These are phyloP conservation scores for Daphne laureola DNA, from an alignment of 441 rosid genomes.

Conservation along the genomic window DNA sequence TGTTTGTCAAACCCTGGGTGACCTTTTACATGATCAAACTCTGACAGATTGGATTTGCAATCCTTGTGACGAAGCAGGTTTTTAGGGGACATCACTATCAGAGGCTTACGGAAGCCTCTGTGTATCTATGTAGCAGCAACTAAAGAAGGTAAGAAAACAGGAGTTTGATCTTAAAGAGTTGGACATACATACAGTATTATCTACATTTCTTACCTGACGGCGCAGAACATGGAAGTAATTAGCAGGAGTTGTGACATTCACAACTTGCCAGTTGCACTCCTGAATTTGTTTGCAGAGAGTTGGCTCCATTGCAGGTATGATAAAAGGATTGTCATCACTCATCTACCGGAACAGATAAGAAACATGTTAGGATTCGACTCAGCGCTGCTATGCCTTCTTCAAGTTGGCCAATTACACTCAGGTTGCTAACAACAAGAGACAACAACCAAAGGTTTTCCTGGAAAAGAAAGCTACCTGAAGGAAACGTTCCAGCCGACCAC, in stretches of 20 bases:
- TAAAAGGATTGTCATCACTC: conserved; percentile 92
- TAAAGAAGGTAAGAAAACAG: conserved; percentile 14
- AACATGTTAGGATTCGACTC: no score
- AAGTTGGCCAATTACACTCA: no score
- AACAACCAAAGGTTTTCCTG: no score
- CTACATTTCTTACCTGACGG: conserved; percentile 65
- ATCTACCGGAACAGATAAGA: no score
- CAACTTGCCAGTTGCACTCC: conserved; percentile 98
- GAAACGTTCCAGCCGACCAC: conserved; percentile 90
- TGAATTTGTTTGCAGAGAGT: conserved; percentile 89
- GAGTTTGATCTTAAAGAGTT: no score
- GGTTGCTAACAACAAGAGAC: no score
- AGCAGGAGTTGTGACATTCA: conserved; percentile 97
- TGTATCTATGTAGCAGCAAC: conserved; percentile 49
- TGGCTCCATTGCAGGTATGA: conserved; percentile 93
- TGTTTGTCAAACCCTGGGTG: conserved; percentile 99
- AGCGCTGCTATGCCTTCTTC: no score
- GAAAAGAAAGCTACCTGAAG: no score
- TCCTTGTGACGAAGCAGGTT: conserved; percentile 94
- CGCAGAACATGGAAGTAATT: conserved; percentile 96
- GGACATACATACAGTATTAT: conserved; percentile 8
- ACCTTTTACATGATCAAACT: conserved; percentile 96
- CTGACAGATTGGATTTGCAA: conserved; percentile 91
- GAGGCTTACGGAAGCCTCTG: conserved; percentile 95
- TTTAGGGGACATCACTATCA: conserved; percentile 89